These are phyloP conservation scores for Penicillium sp. DNA, from an alignment of 2,329 filamentous ascomycete genomes.

Conservation along the genomic window DNA sequence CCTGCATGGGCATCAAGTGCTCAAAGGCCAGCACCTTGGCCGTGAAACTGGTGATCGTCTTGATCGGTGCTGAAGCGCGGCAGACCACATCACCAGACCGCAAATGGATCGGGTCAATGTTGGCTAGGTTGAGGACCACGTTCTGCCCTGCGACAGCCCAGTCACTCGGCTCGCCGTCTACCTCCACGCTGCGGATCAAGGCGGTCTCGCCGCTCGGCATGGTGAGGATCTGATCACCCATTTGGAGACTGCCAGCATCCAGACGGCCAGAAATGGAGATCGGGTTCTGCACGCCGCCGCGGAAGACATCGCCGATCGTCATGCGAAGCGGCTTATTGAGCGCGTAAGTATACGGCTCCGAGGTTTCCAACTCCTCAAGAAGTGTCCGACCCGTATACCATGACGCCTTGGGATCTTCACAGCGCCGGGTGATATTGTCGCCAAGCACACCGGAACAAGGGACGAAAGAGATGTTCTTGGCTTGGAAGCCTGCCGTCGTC, in stretches of 20 bases:
- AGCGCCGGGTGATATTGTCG: conserved; percentile 70
- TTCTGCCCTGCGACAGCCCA: conserved; percentile 96
- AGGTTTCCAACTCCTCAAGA: conserved; percentile 81
- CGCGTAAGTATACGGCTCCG: conserved; percentile 69
- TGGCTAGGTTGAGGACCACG: conserved; percentile 75
- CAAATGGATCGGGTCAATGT: conserved; percentile 83
- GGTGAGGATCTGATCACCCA: conserved; percentile 76
- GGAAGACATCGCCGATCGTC: conserved; percentile 85
- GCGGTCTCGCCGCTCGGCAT: conserved; percentile 82
- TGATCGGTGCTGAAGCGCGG: conserved; percentile 65
- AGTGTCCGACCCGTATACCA: conserved; percentile 85
- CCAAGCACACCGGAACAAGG: conserved; percentile 88
- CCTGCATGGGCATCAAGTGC: conserved; percentile 80
- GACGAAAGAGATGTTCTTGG: conserved; percentile 80
- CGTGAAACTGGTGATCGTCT: conserved; percentile 71
- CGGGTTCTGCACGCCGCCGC: conserved; percentile 74
- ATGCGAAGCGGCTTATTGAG: conserved; percentile 80
- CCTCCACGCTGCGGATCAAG: conserved; percentile 76
- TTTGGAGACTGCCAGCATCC: conserved; percentile 79
- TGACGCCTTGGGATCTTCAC: conserved; percentile 52
- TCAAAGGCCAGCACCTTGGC: conserved; percentile 89
- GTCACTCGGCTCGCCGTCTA: conserved; percentile 71
- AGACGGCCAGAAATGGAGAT: conserved; percentile 84
- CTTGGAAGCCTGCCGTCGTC: conserved; percentile 75
- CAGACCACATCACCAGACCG: conserved; percentile 86